Evolutionary conservation across 768 basidiomycete species (phyloP).

Genomic region (Boletellus sp.): DNA sequence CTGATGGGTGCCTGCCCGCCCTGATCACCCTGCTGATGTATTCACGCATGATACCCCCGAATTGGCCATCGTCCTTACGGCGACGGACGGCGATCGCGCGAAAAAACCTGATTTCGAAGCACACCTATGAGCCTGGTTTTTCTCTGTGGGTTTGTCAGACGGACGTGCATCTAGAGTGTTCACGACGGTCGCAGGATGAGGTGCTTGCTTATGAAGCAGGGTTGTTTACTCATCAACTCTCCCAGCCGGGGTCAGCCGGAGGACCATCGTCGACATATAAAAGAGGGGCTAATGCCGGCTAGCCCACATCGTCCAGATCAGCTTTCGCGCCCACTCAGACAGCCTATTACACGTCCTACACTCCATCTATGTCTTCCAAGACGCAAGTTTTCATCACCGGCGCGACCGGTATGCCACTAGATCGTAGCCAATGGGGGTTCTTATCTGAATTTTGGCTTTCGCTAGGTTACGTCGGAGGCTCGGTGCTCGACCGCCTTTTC

Average conservation of each 20-base stretch:
- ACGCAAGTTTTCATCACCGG: conserved; percentile 20
- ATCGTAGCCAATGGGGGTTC: not conserved
- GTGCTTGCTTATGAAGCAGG: conserved; percentile 6
- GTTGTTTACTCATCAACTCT: conserved; percentile 5
- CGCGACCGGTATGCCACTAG: conserved; percentile 13
- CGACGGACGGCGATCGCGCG: not conserved
- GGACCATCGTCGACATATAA: not conserved
- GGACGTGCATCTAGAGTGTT: not conserved
- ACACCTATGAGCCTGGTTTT: not conserved
- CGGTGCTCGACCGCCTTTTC: conserved; percentile 31
- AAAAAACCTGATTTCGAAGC: not conserved
- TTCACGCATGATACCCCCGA: not conserved
- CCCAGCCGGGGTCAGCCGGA: not conserved
- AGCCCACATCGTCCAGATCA: not conserved
- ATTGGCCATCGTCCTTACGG: not conserved
- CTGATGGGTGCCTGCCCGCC: not conserved
- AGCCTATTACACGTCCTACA: not conserved
- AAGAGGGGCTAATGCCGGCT: not conserved
- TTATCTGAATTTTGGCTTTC: not conserved
- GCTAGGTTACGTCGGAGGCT: conserved; percentile 35
- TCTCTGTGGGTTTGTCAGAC: not conserved
- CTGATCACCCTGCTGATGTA: not conserved
- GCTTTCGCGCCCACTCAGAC: not conserved
- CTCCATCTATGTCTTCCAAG: conserved; percentile 14
- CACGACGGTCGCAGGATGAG: not conserved